Percentiles rank a stretch among this genome's conserved stretches.
Conservation (phyloP, 371 early-diverging fungal genomes). For the Quaeritorhiza haematococci region DNA sequence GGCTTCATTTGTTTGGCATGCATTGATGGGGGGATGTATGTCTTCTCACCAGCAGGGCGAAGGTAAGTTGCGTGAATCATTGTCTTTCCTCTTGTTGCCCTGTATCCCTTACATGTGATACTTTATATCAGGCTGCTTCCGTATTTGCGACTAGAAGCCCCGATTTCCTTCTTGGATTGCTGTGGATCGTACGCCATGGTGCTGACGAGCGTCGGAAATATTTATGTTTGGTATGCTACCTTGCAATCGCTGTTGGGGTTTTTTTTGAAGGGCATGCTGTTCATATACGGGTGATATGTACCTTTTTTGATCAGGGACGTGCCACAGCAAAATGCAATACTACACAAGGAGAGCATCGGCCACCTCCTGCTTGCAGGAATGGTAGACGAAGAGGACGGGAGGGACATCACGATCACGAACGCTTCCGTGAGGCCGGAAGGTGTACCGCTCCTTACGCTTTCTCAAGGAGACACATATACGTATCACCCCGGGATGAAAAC, state of each 20-base stretch:
- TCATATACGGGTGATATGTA: too few relatives aligned
- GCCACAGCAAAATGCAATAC: neutral
- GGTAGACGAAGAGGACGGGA: neutral
- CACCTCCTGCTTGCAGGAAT: too few relatives aligned
- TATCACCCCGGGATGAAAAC: constrained; percentile 63
- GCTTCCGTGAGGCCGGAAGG: constrained; percentile 62
- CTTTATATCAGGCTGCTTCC: constrained; percentile 55
- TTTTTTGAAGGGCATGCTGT: too few relatives aligned
- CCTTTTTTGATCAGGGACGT: constrained; percentile 23
- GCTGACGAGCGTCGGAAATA: constrained; percentile 56
- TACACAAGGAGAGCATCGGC: too few relatives aligned
- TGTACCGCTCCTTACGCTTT: constrained; percentile 63
- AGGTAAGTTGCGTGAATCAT: constrained; percentile 39
- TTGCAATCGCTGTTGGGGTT: too few relatives aligned
- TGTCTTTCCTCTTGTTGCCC: neutral
- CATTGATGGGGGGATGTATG: constrained; percentile 63
- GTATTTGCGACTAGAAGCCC: constrained; percentile 60
- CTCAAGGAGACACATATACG: constrained; percentile 65
- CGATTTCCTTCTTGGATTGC: constrained; percentile 54
- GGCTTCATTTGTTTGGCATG: constrained; percentile 58
- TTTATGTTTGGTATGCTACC: constrained; percentile 65
- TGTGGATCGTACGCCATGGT: constrained; percentile 58
- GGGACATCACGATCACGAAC: constrained; percentile 51
- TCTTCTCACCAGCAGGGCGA: constrained; percentile 65
- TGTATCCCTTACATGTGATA: neutral